These are phyloP conservation scores for Fusarium bulbicola DNA, from an alignment of 2,329 filamentous ascomycete species.

Conservation along the genomic window DNA sequence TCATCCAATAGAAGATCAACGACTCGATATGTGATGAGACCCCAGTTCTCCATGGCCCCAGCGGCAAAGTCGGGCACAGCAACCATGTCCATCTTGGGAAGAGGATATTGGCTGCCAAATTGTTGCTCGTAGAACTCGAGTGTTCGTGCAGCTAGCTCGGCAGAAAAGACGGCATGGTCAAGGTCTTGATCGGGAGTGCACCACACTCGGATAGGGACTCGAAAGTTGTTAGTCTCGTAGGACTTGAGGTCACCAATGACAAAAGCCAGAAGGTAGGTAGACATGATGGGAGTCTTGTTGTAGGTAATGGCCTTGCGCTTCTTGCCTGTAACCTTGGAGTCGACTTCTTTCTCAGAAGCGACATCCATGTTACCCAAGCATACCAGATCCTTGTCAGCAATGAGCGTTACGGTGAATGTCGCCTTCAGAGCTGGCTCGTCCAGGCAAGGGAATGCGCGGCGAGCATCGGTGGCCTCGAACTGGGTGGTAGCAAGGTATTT, in stretches of 20 bases:
- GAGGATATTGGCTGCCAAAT: conserved; percentile 80
- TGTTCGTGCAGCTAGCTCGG: conserved; percentile 88
- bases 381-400: conserved; percentile 89
- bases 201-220: conserved; percentile 92
- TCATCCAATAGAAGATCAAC: conserved; percentile 86
- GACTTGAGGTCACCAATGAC: conserved; percentile 94
- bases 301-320: conserved; percentile 90
- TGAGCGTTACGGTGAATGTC: conserved; percentile 87
- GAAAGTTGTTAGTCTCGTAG: conserved; percentile 91
- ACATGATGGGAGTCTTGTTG: conserved; percentile 93
- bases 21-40: conserved; percentile 91
- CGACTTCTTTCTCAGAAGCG: conserved; percentile 77
- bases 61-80: conserved; percentile 94
- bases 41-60: conserved; percentile 99
- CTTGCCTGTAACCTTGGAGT: conserved; percentile 65
- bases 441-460: conserved; percentile 94
- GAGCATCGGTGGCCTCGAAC: conserved; percentile 95
- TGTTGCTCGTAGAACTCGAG: conserved; percentile 95
- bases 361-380: conserved; percentile 98
- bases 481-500: conserved; percentile 90
- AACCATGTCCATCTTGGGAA: conserved; percentile 61
- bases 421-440: conserved; percentile 96
- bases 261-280: conserved; percentile 93
- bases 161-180: conserved; percentile 88
- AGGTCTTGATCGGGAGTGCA: conserved; percentile 90